Evolutionary conservation across 306 rosid genomes (phyloP).

Genomic region (Casuarina cunninghamiana): DNA sequence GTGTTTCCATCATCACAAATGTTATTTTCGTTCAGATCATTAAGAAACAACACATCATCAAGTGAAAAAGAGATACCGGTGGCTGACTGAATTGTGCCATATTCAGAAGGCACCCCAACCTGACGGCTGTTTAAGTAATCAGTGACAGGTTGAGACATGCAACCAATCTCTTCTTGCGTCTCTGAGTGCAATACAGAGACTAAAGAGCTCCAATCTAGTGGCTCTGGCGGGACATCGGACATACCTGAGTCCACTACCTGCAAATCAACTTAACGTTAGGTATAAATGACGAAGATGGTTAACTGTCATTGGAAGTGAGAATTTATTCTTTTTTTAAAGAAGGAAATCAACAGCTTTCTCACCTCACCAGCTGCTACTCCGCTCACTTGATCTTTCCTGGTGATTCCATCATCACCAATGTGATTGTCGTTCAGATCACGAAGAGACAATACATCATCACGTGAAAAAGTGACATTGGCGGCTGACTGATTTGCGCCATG

Average conservation of each 20-base stretch:
- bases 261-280: slow-evolving; percentile 34
- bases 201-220: slow-evolving; percentile 28
- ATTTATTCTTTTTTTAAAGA: slow-evolving; percentile 5
- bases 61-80: too few relatives aligned
- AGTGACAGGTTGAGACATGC: slow-evolving; percentile 11
- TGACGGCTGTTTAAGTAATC: slow-evolving; percentile 13
- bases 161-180: too few relatives aligned
- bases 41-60: too few relatives aligned
- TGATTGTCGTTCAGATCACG: neutral
- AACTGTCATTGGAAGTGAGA: neutral
- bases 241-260: slow-evolving; percentile 27
- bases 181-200: slow-evolving; percentile 27
- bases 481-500: too few relatives aligned
- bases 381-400: slow-evolving; percentile 26
- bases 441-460: too few relatives aligned
- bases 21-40: too few relatives aligned
- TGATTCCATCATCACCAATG: slow-evolving; percentile 21
- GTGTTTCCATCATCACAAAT: too few relatives aligned
- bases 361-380: slow-evolving; percentile 30
- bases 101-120: slow-evolving; percentile 7
- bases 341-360: slow-evolving; percentile 19
- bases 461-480: too few relatives aligned
- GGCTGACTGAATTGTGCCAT: neutral
- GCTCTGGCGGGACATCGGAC: neutral
- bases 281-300: slow-evolving; percentile 6